These are phyloP conservation scores for Fusarium odoratissimum DNA, from an alignment of 2,329 filamentous ascomycete genomes.

Conservation along the genomic window DNA sequence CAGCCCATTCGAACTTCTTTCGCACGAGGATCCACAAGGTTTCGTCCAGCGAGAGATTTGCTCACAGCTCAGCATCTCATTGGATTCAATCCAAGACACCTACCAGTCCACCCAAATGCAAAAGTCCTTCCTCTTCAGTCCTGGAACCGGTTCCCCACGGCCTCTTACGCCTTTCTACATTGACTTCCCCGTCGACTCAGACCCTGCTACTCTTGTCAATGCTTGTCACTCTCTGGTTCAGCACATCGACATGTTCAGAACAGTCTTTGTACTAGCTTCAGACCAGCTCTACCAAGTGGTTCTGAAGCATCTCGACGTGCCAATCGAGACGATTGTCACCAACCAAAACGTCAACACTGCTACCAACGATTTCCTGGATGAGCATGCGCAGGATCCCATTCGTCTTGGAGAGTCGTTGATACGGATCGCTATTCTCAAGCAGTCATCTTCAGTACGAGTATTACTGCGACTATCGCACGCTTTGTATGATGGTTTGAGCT, in stretches of 20 bases:
- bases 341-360: constrained; percentile 1
- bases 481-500: constrained; percentile 40
- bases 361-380: neutral
- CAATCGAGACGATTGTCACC: neutral
- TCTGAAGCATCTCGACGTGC: neutral
- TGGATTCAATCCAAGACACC: neutral
- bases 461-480: constrained; percentile 37
- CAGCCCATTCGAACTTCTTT: neutral
- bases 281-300: constrained; percentile 11
- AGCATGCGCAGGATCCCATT: neutral
- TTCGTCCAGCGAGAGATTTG: neutral
- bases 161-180: neutral
- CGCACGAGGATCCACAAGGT: neutral
- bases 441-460: constrained; percentile 8
- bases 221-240: neutral
- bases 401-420: constrained; percentile 1
- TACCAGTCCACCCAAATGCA: constrained; percentile 4
- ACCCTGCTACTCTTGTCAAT: neutral
- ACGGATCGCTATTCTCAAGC: constrained; percentile 12
- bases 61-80: neutral
- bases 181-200: neutral
- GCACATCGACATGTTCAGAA: constrained; percentile 19
- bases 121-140: constrained; percentile 6
- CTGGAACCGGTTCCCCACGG: neutral
- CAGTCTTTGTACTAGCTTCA: neutral